Conservation (phyloP, 139 green algal genomes). For the Gonium pectorale region DNA sequence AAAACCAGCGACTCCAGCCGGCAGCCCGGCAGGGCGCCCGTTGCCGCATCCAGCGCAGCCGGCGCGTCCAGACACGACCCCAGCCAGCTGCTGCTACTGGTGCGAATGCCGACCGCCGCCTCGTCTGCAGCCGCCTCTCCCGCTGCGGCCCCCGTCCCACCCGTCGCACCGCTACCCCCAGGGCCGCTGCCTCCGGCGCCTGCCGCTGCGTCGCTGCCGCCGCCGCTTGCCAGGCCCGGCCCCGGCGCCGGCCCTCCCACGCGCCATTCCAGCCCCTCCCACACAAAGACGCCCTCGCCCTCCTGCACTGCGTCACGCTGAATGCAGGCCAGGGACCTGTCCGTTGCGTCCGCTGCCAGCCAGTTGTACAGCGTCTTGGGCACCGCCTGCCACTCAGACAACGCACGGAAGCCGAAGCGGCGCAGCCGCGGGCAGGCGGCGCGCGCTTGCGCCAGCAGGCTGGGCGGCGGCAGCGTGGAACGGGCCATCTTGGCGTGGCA, state of each 20-base stretch:
- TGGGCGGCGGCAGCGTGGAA: background rate
- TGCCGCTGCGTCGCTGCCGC: background rate
- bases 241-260: background rate
- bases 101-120: background rate
- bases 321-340: background rate
- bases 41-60: background rate
- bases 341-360: background rate
- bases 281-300: conserved; percentile 12
- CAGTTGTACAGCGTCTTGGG: conserved; percentile 41
- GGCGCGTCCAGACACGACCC: conserved; percentile 1
- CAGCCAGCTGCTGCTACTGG: conserved; percentile 36
- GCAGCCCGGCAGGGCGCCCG: background rate
- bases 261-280: conserved; percentile 15
- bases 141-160: no score
- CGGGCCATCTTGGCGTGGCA: conserved; percentile 1
- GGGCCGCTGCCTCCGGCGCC: no score
- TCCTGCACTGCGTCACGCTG: background rate
- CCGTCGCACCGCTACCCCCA: no score
- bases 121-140: background rate
- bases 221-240: background rate
- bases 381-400: conserved; percentile 3
- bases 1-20: background rate
- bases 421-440: background rate
- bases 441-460: background rate
- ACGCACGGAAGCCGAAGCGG: conserved; percentile 1